phyloP scores from a whole-genome alignment of 345 rosid genomes.

The Hypericum perforatum region DNA sequence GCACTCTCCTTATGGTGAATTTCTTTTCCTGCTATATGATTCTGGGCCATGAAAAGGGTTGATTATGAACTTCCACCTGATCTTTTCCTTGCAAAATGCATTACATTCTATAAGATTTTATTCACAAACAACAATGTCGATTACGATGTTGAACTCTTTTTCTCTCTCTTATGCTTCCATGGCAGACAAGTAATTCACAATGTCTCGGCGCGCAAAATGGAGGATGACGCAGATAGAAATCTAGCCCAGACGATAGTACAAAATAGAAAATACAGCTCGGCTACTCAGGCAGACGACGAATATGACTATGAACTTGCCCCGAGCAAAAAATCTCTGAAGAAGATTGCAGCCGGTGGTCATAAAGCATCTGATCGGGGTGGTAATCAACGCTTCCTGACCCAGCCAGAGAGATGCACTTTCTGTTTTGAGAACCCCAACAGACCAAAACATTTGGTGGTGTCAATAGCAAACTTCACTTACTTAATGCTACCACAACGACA shows the following conservation, averaged over 20 bases:
- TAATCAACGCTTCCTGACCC: conserved; percentile 55
- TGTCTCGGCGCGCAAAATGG: conserved; percentile 34
- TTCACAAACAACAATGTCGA: background rate
- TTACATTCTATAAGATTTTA: background rate
- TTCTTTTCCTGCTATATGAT: too few species aligned
- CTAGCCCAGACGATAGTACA: conserved; percentile 62
- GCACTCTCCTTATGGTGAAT: too few species aligned
- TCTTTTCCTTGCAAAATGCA: background rate
- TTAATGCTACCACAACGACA: conserved; percentile 74
- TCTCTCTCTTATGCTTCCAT: conserved; percentile 4
- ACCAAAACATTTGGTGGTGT: conserved; percentile 75
- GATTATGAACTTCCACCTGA: too few species aligned
- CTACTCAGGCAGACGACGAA: conserved; percentile 81
- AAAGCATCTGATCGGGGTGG: conserved; percentile 29
- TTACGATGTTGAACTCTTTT: background rate
- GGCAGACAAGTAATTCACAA: conserved; percentile 36
- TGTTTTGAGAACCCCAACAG: conserved; percentile 89
- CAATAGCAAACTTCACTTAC: conserved; percentile 85
- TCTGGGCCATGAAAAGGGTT: too few species aligned
- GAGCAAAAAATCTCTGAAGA: conserved; percentile 42
- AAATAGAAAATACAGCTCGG: conserved; percentile 55
- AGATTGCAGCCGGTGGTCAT: conserved; percentile 25
- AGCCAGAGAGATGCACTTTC: conserved; percentile 85
- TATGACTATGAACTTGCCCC: conserved; percentile 82
- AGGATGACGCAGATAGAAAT: conserved; percentile 69